phyloP scores from a whole-genome alignment of 768 basidiomycete species.

The Leccinum incarnatum region DNA sequence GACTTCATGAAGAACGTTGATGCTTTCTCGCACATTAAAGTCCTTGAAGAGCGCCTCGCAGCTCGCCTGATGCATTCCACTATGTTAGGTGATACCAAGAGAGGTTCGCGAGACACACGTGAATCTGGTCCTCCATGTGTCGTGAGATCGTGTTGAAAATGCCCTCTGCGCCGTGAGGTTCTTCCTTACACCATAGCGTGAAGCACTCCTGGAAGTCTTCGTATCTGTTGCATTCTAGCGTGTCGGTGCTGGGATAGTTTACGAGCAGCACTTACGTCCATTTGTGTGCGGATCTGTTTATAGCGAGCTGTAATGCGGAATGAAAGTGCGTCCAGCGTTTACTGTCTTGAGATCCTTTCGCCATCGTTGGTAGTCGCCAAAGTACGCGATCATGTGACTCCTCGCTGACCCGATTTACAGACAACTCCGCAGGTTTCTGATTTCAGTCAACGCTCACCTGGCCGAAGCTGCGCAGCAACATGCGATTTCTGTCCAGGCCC shows the following conservation, averaged over 20 bases:
- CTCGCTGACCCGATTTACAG: too few species aligned
- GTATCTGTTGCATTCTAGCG: conserved; percentile 32
- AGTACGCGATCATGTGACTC: too few species aligned
- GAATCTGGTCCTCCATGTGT: conserved; percentile 68
- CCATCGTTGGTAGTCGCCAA: conserved; percentile 8
- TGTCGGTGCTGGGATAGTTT: not conserved
- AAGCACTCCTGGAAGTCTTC: conserved; percentile 64
- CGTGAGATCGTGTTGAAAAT: conserved; percentile 66
- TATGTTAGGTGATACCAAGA: not conserved
- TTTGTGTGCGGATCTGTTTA: conserved; percentile 49
- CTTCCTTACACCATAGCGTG: conserved; percentile 61
- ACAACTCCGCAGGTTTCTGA: too few species aligned
- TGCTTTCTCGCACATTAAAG: conserved; percentile 63
- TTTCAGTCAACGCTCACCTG: too few species aligned
- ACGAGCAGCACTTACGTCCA: conserved; percentile 12
- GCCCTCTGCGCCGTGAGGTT: conserved; percentile 57
- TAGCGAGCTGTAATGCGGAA: conserved; percentile 51
- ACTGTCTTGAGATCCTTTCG: conserved; percentile 31
- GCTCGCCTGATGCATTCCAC: conserved; percentile 47
- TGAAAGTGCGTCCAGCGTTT: conserved; percentile 53
- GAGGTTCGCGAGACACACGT: conserved; percentile 14
- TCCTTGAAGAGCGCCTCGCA: conserved; percentile 68
- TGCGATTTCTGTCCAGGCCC: conserved; percentile 75
- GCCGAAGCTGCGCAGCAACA: conserved; percentile 74
- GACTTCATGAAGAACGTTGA: conserved; percentile 68